Evolutionary conservation across 345 rosid genomes (phyloP).

Genomic region (Eutrema heterophyllum): DNA sequence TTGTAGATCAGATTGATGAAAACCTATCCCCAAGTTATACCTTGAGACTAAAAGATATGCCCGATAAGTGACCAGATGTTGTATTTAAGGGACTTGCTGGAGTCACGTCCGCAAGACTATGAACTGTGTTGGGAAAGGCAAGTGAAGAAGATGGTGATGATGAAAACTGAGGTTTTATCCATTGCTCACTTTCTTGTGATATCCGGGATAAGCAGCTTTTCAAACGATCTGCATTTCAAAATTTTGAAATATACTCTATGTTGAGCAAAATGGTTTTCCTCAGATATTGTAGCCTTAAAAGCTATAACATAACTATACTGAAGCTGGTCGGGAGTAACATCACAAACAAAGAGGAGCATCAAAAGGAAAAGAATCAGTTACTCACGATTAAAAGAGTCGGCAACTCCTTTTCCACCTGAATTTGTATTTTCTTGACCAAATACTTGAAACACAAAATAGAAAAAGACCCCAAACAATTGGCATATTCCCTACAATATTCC

Average conservation of each 20-base stretch:
- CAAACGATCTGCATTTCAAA: conserved; percentile 60
- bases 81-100: conserved; percentile 52
- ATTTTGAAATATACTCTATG: neutral
- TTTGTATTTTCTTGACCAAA: conserved; percentile 59
- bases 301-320: neutral
- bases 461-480: conserved; percentile 85
- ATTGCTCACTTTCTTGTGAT: conserved; percentile 90
- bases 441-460: conserved; percentile 66
- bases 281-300: conserved; percentile 11
- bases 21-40: conserved; percentile 35
- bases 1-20: conserved; percentile 7
- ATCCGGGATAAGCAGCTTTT: conserved; percentile 56
- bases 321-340: neutral
- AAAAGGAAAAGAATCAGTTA: conserved; percentile 9
- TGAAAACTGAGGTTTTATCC: conserved; percentile 64
- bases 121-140: conserved; percentile 36
- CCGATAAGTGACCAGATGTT: conserved; percentile 39
- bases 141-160: conserved; percentile 51
- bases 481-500: conserved; percentile 85
- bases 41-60: conserved; percentile 75
- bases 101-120: conserved; percentile 55
- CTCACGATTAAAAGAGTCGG: conserved; percentile 70
- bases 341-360: neutral
- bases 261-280: conserved; percentile 9
- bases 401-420: conserved; percentile 55